Base-by-base conservation (phyloP, 2,329 filamentous ascomycete species). In the Claviceps sp. region DNA sequence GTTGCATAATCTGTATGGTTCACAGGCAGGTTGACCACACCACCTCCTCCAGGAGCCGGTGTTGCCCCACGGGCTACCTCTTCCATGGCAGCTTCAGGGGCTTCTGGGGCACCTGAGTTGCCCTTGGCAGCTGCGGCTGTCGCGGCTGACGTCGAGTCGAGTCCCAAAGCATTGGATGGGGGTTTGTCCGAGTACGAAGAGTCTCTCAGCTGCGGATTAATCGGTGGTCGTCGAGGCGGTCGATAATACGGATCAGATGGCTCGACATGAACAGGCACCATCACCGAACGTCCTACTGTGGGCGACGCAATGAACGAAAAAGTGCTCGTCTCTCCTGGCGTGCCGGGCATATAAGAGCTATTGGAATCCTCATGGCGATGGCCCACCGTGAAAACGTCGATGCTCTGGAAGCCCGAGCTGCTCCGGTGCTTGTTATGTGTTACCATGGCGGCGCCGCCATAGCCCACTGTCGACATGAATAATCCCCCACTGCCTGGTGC, bases 1-100 rank as follows among this genome's bases (percentile, higher is more conserved):
- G 91, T 93, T 2, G 90, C 85, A 63, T 97, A 97, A 63, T 98
- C 91, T 1, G 86, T 84, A 47, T 81, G 76, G 22, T 80, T 82
- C 1, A 74, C 70, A 38, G 78, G 72, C 37, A 76, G 65, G 53
- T 51, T 56, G 53, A 56, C 52, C 24, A 43, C 26, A 9, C 69
- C 47, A 2, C 69, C 65, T 34, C 67, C 59, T 45, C 67, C 59
- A 2, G 71, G 71, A 1, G 71, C 70, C 3, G 74, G 72, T 2
- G 75, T 75, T 13, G 66, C 66, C 18, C 69, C 71, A 20, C 70
- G 67, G 2, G 69, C 67, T 20, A 70, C 66, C 49, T 73, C 67
- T 2, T 63, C 61, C 7, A 22, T 8, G 8, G 69, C 74, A 22
- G 66, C 57, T 22, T 77, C 74, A 4, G 58, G 61, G 2, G 64